Evolutionary conservation across 1,284 basidiomycete genomes (phyloP).

Genomic region (Tilletia indica): DNA sequence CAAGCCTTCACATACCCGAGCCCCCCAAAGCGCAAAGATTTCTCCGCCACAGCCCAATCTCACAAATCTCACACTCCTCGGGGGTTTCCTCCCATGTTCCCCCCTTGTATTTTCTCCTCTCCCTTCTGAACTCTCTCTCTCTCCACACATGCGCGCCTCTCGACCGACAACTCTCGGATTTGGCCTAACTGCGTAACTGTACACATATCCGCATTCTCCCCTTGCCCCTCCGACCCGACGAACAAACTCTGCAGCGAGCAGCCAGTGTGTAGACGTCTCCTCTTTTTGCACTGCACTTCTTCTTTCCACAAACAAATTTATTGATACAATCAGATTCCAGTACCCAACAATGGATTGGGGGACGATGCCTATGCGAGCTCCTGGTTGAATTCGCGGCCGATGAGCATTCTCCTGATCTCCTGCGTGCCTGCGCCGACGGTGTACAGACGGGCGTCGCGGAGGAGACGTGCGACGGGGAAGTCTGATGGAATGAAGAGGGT

Average conservation of each 20-base stretch:
- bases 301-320: too few relatives aligned
- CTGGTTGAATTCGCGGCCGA: constrained; percentile 41
- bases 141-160: neutral
- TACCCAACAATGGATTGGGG: too few relatives aligned
- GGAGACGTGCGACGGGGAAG: constrained; percentile 36
- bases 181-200: neutral
- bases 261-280: neutral
- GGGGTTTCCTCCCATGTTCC: neutral
- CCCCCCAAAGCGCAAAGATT: neutral
- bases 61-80: neutral
- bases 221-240: too few relatives aligned
- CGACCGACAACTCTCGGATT: neutral
- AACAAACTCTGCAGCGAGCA: neutral
- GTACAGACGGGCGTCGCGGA: constrained; percentile 44
- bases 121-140: neutral
- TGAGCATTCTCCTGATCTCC: constrained; percentile 48
- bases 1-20: neutral
- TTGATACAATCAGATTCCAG: too few relatives aligned
- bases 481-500: constrained; percentile 20
- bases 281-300: too few relatives aligned
- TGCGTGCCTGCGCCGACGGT: constrained; percentile 49
- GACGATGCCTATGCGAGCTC: constrained; percentile 22
- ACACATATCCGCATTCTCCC: neutral
- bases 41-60: neutral
- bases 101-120: neutral